Conservation (phyloP, 768 basidiomycete genomes). For the Sutorius australiensis region DNA sequence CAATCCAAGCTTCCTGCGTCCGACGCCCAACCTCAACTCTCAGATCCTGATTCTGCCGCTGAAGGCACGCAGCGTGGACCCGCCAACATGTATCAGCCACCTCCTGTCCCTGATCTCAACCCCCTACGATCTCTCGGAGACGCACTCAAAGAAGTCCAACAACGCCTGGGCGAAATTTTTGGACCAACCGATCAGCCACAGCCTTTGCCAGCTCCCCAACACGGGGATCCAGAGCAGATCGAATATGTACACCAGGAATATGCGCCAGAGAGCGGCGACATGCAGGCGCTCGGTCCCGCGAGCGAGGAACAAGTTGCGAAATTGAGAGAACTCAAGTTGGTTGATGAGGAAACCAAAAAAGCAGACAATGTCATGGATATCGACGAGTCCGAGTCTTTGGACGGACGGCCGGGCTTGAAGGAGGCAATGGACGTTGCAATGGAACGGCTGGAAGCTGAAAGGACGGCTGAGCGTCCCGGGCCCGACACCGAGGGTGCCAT, state of each 20-base stretch:
- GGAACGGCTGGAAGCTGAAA: slow-evolving; percentile 26
- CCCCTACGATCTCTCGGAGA: slow-evolving; percentile 82
- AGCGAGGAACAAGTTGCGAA: slow-evolving; percentile 80
- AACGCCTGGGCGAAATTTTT: slow-evolving; percentile 81
- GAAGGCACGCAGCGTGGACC: slow-evolving; percentile 46
- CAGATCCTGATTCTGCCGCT: slow-evolving; percentile 34
- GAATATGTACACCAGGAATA: slow-evolving; percentile 66
- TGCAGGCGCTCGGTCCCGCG: slow-evolving; percentile 89
- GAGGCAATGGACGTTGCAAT: slow-evolving; percentile 23
- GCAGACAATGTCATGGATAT: slow-evolving; percentile 45
- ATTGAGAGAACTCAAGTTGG: slow-evolving; percentile 73
- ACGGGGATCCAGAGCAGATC: slow-evolving; percentile 46
- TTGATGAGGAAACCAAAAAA: slow-evolving; percentile 54
- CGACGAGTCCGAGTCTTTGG: slow-evolving; percentile 31
- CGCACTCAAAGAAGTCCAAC: slow-evolving; percentile 72
- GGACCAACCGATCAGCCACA: slow-evolving; percentile 35
- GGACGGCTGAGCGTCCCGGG: slow-evolving; percentile 23
- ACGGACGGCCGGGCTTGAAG: slow-evolving; percentile 24
- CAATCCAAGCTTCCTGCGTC: background rate
- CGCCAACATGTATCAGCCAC: slow-evolving; percentile 38
- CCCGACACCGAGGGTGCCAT: slow-evolving; percentile 47
- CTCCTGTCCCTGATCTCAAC: slow-evolving; percentile 38
- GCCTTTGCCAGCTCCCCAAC: slow-evolving; percentile 35
- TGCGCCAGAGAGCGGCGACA: slow-evolving; percentile 63
- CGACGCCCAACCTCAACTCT: slow-evolving; percentile 7